Evolutionary conservation across 352 stramenopile genomes (phyloP).

Genomic region (Elongisporangium senticosum): DNA sequence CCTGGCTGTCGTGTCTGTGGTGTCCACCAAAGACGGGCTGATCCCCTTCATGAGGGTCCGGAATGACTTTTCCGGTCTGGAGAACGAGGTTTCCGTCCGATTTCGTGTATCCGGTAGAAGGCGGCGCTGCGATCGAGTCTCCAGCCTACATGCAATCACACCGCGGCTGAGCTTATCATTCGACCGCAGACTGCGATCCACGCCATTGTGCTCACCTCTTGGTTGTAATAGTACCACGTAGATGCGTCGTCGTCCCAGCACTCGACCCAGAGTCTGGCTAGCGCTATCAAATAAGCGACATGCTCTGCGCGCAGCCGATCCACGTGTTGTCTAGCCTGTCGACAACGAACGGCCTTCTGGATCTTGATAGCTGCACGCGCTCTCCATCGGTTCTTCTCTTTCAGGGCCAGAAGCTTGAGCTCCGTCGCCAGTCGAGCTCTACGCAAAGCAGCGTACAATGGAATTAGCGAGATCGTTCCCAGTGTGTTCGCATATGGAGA

Average conservation of each 20-base stretch:
- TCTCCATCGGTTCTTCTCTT: constrained; percentile 49
- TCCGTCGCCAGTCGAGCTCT: constrained; percentile 59
- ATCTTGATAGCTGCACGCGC: constrained; percentile 59
- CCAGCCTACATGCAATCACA: constrained; percentile 33
- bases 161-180: neutral
- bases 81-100: constrained; percentile 59
- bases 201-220: constrained; percentile 20
- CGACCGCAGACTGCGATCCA: neutral
- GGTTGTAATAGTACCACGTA: constrained; percentile 80
- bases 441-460: neutral
- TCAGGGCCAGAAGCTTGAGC: constrained; percentile 54
- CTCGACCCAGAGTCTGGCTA: constrained; percentile 56
- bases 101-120: constrained; percentile 66
- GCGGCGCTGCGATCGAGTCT: constrained; percentile 64
- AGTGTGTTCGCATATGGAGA: constrained; percentile 4
- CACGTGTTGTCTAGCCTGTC: constrained; percentile 39
- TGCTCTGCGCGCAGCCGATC: constrained; percentile 23
- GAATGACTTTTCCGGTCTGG: constrained; percentile 59
- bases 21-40: constrained; percentile 7
- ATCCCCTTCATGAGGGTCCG: constrained; percentile 38
- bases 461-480: neutral
- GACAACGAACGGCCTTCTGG: constrained; percentile 44
- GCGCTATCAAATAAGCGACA: constrained; percentile 28
- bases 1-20: constrained; percentile 2
- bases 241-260: constrained; percentile 73